Evolutionary conservation across 23 red algal species (phyloP), one percentile per base, ranked within the genome.

Genomic region (Agarophyton chilense): DNA sequence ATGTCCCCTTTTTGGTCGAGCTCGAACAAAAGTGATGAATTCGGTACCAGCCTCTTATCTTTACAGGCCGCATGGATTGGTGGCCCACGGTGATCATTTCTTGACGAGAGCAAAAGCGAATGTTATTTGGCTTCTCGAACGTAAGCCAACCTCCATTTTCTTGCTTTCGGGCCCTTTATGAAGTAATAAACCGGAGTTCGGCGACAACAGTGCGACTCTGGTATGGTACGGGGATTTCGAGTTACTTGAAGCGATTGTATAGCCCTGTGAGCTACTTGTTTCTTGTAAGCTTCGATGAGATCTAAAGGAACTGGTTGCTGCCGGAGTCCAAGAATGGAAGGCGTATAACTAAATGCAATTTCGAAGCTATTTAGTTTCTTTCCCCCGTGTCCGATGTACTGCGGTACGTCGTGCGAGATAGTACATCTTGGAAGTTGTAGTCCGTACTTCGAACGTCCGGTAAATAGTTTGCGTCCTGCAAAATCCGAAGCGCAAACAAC

Each of bases 1-100:
- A 10, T 10, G 19, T 26, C 64, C 64, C 64, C n/a, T n/a, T 39
- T 40, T 17, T 70, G 64, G 34, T 75, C 83, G 17, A 88, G 67
- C 39, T 88, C 66, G 10, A 40, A 18, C 13, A 55, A 6, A 4
- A 88, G 35, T 14, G 64, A 14, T 58, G 66, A 88, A 17, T 58
- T 50, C 22, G 68, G 83, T 7, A 67, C 83, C 14, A 43, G 24
- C 9, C 66, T 43, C 11, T 77, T 47, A 77, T 88, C 54, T 28
- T 88, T 67, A 36, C 77, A 88, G 13, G 83, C 65, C 21, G 83
- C 83, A 18, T 67, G n/a, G n/a, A n/a, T n/a, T n/a, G n/a, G n/a
- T n/a, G n/a, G n/a, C n/a, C n/a, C n/a, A n/a, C n/a, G n/a, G 29
- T 75, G 47, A 9, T 58, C 25, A 0, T 41, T 33, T 8, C 52